Evolutionary conservation across 306 rosid species (phyloP), one percentile per base, ranked within the genome.

Genomic region (Carpinus viminea): DNA sequence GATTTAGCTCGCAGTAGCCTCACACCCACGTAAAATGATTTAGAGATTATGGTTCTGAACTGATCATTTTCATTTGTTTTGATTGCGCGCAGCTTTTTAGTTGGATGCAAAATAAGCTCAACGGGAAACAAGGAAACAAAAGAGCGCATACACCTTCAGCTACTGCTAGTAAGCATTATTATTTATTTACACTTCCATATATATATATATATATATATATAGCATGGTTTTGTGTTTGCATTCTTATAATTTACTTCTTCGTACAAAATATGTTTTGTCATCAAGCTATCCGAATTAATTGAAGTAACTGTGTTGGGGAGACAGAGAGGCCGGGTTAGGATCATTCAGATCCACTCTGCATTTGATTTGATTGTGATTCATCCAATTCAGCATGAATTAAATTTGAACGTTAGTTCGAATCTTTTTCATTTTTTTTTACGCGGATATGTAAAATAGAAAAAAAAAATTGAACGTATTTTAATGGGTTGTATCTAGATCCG

Each of bases 81-180:
- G 36, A 45, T 70, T 24, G 26, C 26, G 26, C 84, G 88, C 89
- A 96, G 99, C 90, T 96, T 79, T 85, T 96, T 75, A 74, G 92
- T 70, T 96, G 99, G 98, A 88, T 95, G 93, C 99, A 95, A 80
- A 91, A 86, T 76, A 93, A 89, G 83, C 86, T 96, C 64, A 79
- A 81, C 73, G 94, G 93, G 46, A 93, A 88, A 81, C 97, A 84
- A 68, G 96, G 86, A 69, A 85, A 53, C 80, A 89, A 82, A 82
- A 91, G 76, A 82, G 79, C 91, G 75, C 82, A 80, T 73, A 76
- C 92, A 68, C 59, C 73, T 73, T 26, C 87, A 38, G 10, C 82
- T 56, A 51, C 82, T 56, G 41, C 87, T 72, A 74, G 98, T 93
- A 91, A 31, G 34, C 34, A 31, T 31, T 31, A 31, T n/a, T n/a